phyloP scores from a whole-genome alignment of 306 rosid species.

The Cicer cuneatum region DNA sequence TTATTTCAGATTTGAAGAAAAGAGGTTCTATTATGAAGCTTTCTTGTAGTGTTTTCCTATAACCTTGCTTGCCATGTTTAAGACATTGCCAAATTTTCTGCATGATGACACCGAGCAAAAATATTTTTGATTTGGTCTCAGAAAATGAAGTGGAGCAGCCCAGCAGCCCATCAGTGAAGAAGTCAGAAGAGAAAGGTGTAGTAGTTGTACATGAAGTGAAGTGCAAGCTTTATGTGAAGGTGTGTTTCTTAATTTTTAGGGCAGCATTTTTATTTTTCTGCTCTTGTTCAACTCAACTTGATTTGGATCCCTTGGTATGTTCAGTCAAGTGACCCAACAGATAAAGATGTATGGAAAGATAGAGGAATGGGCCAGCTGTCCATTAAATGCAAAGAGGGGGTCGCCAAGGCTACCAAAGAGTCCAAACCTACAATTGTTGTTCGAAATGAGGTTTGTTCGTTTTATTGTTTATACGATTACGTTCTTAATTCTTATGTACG shows the following conservation, averaged over 20 bases:
- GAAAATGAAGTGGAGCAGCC: slow-evolving; percentile 85
- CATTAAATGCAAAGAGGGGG: slow-evolving; percentile 92
- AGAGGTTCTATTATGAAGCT: background rate
- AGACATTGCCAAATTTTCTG: slow-evolving; percentile 9
- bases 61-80: slow-evolving; percentile 24
- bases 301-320: slow-evolving; percentile 41
- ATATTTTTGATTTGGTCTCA: slow-evolving; percentile 47
- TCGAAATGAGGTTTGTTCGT: slow-evolving; percentile 83
- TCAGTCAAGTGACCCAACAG: slow-evolving; percentile 87
- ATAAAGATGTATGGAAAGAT: slow-evolving; percentile 89
- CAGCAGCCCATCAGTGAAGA: slow-evolving; percentile 93
- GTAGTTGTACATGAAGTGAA: slow-evolving; percentile 89
- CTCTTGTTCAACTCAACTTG: slow-evolving; percentile 26
- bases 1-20: slow-evolving; percentile 3
- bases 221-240: slow-evolving; percentile 97
- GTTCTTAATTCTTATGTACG: background rate
- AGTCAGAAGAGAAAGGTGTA: slow-evolving; percentile 88
- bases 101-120: background rate
- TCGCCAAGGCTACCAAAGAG: slow-evolving; percentile 86
- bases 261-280: slow-evolving; percentile 22
- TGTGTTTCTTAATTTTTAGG: slow-evolving; percentile 38
- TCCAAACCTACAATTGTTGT: slow-evolving; percentile 92
- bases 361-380: slow-evolving; percentile 89
- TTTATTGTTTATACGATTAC: background rate
- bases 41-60: background rate